Evolutionary conservation across 2,329 filamentous ascomycete genomes (phyloP).

Genomic region (Pseudocercospora fijiensis): DNA sequence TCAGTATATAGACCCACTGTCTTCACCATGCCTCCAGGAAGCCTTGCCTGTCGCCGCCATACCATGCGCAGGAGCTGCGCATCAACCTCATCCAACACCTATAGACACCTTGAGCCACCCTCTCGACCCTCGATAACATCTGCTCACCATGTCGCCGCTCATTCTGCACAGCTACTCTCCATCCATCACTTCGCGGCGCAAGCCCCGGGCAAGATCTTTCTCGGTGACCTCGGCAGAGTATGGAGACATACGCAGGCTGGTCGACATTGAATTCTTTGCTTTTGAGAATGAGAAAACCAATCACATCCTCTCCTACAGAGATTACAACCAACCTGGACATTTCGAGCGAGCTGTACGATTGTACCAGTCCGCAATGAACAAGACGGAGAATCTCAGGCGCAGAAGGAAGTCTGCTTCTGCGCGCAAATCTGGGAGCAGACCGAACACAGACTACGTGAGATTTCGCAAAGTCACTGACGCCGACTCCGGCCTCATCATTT

Average conservation of each 20-base stretch:
- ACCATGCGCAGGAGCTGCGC: constrained; percentile 21
- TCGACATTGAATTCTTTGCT: constrained; percentile 47
- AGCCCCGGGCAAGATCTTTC: constrained; percentile 25
- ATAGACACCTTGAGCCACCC: constrained; percentile 13
- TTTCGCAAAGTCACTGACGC: constrained; percentile 36
- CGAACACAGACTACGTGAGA: constrained; percentile 15
- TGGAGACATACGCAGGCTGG: constrained; percentile 34
- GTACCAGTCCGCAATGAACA: constrained; percentile 25
- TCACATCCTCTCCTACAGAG: constrained; percentile 37
- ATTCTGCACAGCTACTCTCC: constrained; percentile 21
- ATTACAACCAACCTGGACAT: constrained; percentile 32
- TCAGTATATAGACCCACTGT: constrained; percentile 21
- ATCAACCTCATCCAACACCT: constrained; percentile 17
- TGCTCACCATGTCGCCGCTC: constrained; percentile 23
- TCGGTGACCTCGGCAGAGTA: constrained; percentile 26
- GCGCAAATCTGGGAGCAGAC: constrained; percentile 11
- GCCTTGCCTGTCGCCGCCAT: constrained; percentile 15
- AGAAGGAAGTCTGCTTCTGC: constrained; percentile 16
- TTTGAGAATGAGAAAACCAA: constrained; percentile 37
- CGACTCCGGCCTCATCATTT: constrained; percentile 32
- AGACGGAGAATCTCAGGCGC: constrained; percentile 10
- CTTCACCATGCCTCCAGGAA: constrained; percentile 17
- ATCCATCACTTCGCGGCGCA: constrained; percentile 18
- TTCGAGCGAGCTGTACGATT: constrained; percentile 30
- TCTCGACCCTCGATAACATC: constrained; percentile 16